phyloP scores from a whole-genome alignment of 2,329 filamentous ascomycete species.

The Verticillium nubilum region DNA sequence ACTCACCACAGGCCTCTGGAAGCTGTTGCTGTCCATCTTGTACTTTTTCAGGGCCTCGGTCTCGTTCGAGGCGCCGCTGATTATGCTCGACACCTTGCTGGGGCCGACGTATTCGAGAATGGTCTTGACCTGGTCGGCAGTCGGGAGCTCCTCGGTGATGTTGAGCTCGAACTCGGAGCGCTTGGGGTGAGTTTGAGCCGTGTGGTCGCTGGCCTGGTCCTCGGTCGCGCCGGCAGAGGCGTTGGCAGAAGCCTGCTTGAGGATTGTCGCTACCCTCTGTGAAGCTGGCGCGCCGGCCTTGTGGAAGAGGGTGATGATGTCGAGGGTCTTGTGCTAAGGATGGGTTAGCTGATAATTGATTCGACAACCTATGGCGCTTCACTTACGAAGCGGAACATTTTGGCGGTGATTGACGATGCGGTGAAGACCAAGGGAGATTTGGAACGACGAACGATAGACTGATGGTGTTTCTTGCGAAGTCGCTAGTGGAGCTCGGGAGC shows the following conservation, averaged over 20 bases:
- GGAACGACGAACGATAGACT: neutral
- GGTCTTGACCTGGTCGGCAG: constrained; percentile 72
- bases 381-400: constrained; percentile 44
- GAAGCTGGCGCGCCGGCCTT: constrained; percentile 70
- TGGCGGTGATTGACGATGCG: constrained; percentile 13
- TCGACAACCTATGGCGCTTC: neutral
- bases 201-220: constrained; percentile 67
- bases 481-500: constrained; percentile 12
- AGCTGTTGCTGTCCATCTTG: constrained; percentile 61
- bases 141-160: constrained; percentile 75
- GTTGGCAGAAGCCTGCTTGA: constrained; percentile 74
- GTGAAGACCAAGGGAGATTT: neutral
- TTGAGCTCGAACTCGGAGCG: constrained; percentile 77
- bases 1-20: constrained; percentile 74
- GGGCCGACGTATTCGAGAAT: constrained; percentile 78
- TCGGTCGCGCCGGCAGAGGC: constrained; percentile 63
- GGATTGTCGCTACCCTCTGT: constrained; percentile 63
- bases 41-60: constrained; percentile 77
- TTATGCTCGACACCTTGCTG: constrained; percentile 52
- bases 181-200: constrained; percentile 46
- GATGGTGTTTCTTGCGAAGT: constrained; percentile 8
- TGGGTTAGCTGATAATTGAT: constrained; percentile 12
- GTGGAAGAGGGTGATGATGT: constrained; percentile 96
- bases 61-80: constrained; percentile 68
- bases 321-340: constrained; percentile 67